Conservation (phyloP, 2,329 filamentous ascomycete species). For the Neoarthrinium moseri region DNA sequence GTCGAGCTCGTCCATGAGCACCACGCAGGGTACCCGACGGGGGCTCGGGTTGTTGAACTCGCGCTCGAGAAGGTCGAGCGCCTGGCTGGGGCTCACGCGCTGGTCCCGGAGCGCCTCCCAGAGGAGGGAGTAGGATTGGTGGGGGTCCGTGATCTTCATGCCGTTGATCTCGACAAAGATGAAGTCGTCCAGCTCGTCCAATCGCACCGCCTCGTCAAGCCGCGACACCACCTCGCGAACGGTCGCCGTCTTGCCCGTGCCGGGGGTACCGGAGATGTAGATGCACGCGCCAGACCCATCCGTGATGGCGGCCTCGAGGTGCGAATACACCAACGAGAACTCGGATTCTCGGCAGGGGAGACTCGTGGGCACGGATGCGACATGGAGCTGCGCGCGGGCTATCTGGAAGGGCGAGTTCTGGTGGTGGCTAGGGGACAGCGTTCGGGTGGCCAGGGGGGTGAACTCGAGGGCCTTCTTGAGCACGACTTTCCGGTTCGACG, state of each 20-base stretch:
- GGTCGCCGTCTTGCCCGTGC: constrained; percentile 95
- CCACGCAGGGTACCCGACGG: constrained; percentile 88
- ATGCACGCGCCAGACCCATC: constrained; percentile 95
- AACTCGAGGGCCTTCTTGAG: constrained; percentile 91
- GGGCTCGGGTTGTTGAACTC: constrained; percentile 93
- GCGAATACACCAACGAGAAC: constrained; percentile 87
- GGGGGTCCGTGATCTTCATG: constrained; percentile 98
- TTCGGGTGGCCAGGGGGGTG: constrained; percentile 87
- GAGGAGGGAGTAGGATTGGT: constrained; percentile 90
- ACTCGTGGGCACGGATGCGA: constrained; percentile 85
- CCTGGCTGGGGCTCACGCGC: constrained; percentile 86
- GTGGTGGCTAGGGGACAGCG: constrained; percentile 72
- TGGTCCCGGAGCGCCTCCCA: constrained; percentile 97
- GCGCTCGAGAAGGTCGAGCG: constrained; percentile 83
- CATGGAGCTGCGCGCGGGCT: constrained; percentile 84
- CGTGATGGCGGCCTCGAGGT: constrained; percentile 90
- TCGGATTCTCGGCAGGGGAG: constrained; percentile 91
- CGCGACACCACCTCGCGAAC: constrained; percentile 92
- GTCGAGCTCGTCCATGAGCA: constrained; percentile 97
- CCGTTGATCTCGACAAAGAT: constrained; percentile 99
- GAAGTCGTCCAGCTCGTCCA: constrained; percentile 95
- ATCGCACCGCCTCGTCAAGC: constrained; percentile 80
- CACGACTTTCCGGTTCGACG: constrained; percentile 53
- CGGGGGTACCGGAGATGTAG: constrained; percentile 98
- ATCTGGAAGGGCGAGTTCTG: constrained; percentile 88